These are phyloP conservation scores for Pittosporum tobira DNA, from an alignment of 129 eudicot species.

Conservation along the genomic window DNA sequence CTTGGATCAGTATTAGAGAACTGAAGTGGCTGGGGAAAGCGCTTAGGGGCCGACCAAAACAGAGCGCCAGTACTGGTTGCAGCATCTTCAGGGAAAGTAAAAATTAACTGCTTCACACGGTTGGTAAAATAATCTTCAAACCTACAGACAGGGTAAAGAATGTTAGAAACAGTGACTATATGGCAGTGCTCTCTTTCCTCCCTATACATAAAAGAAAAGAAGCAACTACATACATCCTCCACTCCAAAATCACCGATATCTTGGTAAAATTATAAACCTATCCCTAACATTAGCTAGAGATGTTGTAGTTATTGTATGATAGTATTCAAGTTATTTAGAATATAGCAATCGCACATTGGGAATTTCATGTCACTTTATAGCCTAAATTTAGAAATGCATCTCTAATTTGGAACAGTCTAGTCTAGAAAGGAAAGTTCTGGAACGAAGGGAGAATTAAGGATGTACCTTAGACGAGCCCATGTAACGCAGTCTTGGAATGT, in stretches of 20 bases:
- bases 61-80: constrained; percentile 84
- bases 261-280: too few species aligned
- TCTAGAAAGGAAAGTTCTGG: too few species aligned
- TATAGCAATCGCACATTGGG: too few species aligned
- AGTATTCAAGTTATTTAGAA: too few species aligned
- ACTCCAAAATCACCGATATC: too few species aligned
- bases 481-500: constrained; percentile 76
- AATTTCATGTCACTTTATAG: too few species aligned
- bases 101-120: constrained; percentile 77
- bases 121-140: constrained; percentile 80
- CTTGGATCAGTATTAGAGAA: constrained; percentile 57
- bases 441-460: not conserved
- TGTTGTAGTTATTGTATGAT: too few species aligned
- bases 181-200: not conserved
- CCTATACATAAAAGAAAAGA: not conserved
- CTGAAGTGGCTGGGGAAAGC: constrained; percentile 74
- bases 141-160: constrained; percentile 29
- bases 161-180: not conserved
- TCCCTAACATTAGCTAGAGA: too few species aligned
- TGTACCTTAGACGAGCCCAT: constrained; percentile 74
- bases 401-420: too few species aligned
- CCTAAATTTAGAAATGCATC: too few species aligned
- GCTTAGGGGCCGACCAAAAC: constrained; percentile 95
- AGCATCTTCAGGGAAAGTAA: constrained; percentile 86
- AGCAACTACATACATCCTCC: not conserved